Base-by-base conservation (phyloP, 345 rosid species). In the Dipteronia dyeriana region DNA sequence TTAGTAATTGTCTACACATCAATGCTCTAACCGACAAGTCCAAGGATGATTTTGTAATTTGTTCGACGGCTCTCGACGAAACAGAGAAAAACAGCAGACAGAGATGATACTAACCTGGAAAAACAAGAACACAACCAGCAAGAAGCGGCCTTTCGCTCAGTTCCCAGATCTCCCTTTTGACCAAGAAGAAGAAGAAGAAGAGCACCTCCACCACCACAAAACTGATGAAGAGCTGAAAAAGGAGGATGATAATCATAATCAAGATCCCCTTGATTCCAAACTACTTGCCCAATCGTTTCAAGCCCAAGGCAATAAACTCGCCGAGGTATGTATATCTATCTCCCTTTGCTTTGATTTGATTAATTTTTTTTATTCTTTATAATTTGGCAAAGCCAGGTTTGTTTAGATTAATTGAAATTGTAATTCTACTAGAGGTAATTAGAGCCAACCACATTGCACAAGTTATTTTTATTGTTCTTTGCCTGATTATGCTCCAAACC, bases 71-170 rank as follows among this genome's bases (percentile, higher is more conserved):
- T 4, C 38, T 34, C 4, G 4, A 34, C 38, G 38, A 34, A 34
- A 34, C 38, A 34, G 38, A 34, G 38, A 34, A 34, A 34, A 34
- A 34, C 0, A 34, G 38, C 38, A 34, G 38, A 34, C 5, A 34
- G 38, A 34, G 38, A 95, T 95, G 98, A 95, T 90, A 75, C 68
- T 95, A 41, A 86, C 95, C 8, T 95, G 97, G 97, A 90, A 87
- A 80, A 82, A 75, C 81, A 82, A 75, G 93, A 90, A 85, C 81
- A 82, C 71, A 66, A 81, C 61, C 80, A 87, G 80, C 79, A 84
- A 87, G 84, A 91, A 92, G 85, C 93, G 97, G n/a, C 25, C 91
- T 62, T 79, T 89, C n/a, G 76, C 91, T 6, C 80, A 74, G 16
- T 81, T 79, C 80, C 79, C 88, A 1, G 79, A 87, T 70, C 95